phyloP scores from a whole-genome alignment of 495 filamentous ascomycete genomes.

The Oleoguttula mirabilis region DNA sequence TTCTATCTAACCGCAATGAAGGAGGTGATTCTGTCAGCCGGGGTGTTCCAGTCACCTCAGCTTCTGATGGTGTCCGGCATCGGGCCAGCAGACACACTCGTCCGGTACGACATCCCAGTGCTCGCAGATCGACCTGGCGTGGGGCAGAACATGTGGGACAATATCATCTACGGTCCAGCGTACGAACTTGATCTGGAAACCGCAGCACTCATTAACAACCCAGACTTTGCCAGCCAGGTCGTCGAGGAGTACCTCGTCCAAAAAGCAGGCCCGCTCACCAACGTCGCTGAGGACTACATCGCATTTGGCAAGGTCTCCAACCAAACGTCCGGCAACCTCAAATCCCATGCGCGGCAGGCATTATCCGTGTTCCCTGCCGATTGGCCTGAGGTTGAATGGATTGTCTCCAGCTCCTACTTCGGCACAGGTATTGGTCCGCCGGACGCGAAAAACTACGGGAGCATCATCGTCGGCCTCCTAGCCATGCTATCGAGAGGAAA shows the following conservation, averaged over 20 bases:
- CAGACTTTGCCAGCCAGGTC: not conserved
- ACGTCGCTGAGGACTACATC: conserved; percentile 14
- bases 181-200: not conserved
- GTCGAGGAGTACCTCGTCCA: conserved; percentile 10
- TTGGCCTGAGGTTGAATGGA: conserved; percentile 50
- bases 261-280: conserved; percentile 18
- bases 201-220: not conserved
- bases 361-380: conserved; percentile 38
- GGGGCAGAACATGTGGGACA: conserved; percentile 24
- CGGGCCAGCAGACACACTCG: conserved; percentile 14
- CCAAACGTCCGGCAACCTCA: conserved; percentile 6
- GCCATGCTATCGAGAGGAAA: conserved; percentile 41
- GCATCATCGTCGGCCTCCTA: conserved; percentile 33
- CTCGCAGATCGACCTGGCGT: conserved; percentile 17
- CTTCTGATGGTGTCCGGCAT: conserved; percentile 25
- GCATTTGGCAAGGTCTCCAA: conserved; percentile 21
- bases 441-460: conserved; percentile 32
- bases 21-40: conserved; percentile 48
- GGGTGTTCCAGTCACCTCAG: conserved; percentile 24
- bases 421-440: conserved; percentile 10
- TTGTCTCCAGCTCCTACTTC: conserved; percentile 22
- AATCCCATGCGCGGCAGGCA: conserved; percentile 14
- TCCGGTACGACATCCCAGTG: conserved; percentile 13
- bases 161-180: not conserved
- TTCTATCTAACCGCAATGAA: conserved; percentile 35